Percentiles rank a stretch among this genome's conserved stretches.
Conservation (phyloP, 192 early-diverging fungal species). For the Coemansia erecta region DNA sequence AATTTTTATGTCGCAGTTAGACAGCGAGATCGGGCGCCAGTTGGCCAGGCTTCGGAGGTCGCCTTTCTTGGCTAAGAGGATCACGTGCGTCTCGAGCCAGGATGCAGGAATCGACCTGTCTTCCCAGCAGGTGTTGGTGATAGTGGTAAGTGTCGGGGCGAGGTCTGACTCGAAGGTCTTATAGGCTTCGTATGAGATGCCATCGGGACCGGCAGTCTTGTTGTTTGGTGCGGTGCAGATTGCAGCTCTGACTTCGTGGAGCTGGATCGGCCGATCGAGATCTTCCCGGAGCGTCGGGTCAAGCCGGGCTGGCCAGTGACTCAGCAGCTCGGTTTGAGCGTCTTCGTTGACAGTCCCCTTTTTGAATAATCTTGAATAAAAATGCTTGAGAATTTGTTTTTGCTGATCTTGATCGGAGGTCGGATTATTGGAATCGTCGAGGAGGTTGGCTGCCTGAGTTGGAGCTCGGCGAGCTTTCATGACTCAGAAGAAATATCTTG, state of each 20-base stretch:
- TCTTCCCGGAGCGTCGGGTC: not conserved
- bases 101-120: too few species aligned
- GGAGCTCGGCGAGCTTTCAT: not conserved
- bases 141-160: not conserved
- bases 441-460: not conserved
- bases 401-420: not conserved
- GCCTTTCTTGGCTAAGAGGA: too few species aligned
- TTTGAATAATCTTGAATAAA: too few species aligned
- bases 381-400: too few species aligned
- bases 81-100: too few species aligned
- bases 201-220: slow-evolving; percentile 9
- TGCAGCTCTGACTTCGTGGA: not conserved
- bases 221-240: not conserved
- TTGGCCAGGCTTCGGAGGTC: too few species aligned
- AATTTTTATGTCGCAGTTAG: too few species aligned
- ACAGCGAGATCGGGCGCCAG: too few species aligned
- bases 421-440: not conserved
- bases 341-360: too few species aligned
- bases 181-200: slow-evolving; percentile 9
- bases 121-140: too few species aligned
- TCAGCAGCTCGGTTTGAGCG: not conserved
- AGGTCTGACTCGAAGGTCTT: not conserved
- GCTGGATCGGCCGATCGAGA: not conserved
- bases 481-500: not conserved
- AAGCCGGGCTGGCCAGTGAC: not conserved